Evolutionary conservation across 805 yeast species (phyloP).

Genomic region (Isabelozyma pseudorhagii): DNA sequence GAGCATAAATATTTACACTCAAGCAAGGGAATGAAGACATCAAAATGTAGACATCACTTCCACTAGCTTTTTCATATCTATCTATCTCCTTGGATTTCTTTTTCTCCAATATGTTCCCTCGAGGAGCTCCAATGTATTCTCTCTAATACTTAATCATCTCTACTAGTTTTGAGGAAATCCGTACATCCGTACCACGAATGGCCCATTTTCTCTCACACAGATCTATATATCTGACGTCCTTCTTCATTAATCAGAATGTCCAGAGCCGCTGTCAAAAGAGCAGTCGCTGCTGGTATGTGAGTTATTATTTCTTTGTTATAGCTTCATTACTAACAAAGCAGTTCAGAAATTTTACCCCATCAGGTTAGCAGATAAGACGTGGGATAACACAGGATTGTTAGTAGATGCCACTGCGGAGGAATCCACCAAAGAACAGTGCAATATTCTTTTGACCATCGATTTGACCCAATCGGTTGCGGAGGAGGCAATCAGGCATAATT

Average conservation of each 20-base stretch:
- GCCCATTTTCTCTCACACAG: background rate
- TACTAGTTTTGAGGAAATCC: no score
- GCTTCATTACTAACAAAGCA: conserved; percentile 18
- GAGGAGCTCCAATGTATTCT: no score
- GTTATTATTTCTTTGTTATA: conserved; percentile 7
- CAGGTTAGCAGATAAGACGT: conserved; percentile 74
- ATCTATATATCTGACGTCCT: background rate
- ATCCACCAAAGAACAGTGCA: conserved; percentile 15
- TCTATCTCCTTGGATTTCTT: no score
- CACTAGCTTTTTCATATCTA: no score
- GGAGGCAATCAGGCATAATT: conserved; percentile 64
- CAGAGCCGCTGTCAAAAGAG: conserved; percentile 42
- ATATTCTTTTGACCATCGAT: conserved; percentile 72
- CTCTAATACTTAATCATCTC: no score
- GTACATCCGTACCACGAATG: background rate
- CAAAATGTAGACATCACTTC: no score
- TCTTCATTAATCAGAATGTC: conserved; percentile 25
- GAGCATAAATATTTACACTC: no score
- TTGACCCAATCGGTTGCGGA: conserved; percentile 78
- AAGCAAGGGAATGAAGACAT: no score
- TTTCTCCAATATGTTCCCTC: no score
- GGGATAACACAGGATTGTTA: conserved; percentile 95
- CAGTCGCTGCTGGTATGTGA: conserved; percentile 37
- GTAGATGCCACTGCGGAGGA: conserved; percentile 58
- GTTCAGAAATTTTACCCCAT: conserved; percentile 80